Evolutionary conservation across 2,329 filamentous ascomycete genomes (phyloP).

Genomic region (Xylariaceae sp.): DNA sequence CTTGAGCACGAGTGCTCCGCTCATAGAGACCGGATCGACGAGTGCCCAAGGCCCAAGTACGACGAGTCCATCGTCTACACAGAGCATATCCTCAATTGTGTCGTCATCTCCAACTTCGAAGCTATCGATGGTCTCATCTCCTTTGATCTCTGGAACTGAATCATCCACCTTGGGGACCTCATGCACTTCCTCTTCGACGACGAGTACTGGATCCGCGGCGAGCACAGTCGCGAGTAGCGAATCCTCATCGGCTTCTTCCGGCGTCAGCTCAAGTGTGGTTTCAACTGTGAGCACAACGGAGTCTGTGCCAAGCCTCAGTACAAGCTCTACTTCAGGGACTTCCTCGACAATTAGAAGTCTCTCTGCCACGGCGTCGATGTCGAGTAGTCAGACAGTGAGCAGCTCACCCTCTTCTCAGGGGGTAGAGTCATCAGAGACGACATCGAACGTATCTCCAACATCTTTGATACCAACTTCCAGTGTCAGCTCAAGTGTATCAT

Average conservation of each 20-base stretch:
- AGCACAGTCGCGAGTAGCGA: slow-evolving; percentile 3
- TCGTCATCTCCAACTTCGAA: slow-evolving; percentile 2
- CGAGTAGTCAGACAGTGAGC: not conserved
- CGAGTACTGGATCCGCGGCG: not conserved
- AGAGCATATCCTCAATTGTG: not conserved
- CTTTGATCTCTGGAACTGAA: not conserved
- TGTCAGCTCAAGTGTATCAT: not conserved
- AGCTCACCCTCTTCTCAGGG: not conserved
- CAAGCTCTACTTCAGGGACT: not conserved
- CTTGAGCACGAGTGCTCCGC: slow-evolving; percentile 4
- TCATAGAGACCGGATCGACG: slow-evolving; percentile 6
- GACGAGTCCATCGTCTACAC: slow-evolving; percentile 10
- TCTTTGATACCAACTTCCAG: not conserved
- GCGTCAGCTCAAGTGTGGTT: not conserved
- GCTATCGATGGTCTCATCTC: not conserved
- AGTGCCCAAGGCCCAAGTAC: not conserved
- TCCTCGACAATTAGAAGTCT: not conserved
- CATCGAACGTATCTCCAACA: slow-evolving; percentile 2
- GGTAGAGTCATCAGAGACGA: not conserved
- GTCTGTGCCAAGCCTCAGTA: not conserved
- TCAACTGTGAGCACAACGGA: not conserved
- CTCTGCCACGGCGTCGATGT: not conserved
- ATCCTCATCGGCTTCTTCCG: not conserved
- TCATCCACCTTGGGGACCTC: slow-evolving; percentile 8
- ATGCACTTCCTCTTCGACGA: slow-evolving; percentile 7